Percentiles rank a stretch among this genome's conserved stretches.
These are phyloP conservation scores for Penicillium paradoxum DNA, from an alignment of 495 filamentous ascomycete genomes.

Conservation along the genomic window DNA sequence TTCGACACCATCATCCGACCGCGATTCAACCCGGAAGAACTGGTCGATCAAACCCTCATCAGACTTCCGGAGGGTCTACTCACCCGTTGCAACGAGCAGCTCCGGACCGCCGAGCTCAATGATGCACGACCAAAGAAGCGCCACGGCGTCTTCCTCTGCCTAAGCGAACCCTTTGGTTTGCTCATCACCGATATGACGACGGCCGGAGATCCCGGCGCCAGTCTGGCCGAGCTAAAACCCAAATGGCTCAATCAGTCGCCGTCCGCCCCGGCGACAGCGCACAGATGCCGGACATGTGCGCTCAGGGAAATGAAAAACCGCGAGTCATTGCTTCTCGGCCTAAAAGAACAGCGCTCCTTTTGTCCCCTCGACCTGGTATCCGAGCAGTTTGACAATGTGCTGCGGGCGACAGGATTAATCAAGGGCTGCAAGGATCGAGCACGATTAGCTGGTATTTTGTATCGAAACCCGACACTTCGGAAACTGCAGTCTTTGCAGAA, in stretches of 20 bases:
- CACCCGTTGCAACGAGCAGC: constrained; percentile 46
- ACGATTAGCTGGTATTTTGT: constrained; percentile 35
- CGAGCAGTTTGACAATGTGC: constrained; percentile 32
- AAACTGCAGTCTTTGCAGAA: constrained; percentile 35
- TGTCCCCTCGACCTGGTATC: constrained; percentile 57
- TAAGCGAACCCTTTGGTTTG: constrained; percentile 57
- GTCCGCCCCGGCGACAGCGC: constrained; percentile 59
- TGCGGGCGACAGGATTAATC: constrained; percentile 33
- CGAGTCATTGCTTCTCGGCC: constrained; percentile 18
- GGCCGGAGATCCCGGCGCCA: constrained; percentile 34
- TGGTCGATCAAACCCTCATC: constrained; percentile 58
- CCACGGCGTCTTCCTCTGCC: constrained; percentile 54
- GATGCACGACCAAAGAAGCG: constrained; percentile 41
- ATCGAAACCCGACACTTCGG: constrained; percentile 31
- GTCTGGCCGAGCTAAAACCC: constrained; percentile 78
- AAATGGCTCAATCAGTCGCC: constrained; percentile 91
- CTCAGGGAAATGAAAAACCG: constrained; percentile 55
- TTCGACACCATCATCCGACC: constrained; percentile 55
- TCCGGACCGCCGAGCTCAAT: constrained; percentile 33
- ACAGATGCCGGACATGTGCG: constrained; percentile 83
- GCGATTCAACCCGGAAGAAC: constrained; percentile 51
- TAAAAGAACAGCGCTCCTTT: constrained; percentile 34
- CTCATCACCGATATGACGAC: constrained; percentile 79
- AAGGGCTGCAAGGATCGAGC: constrained; percentile 33
- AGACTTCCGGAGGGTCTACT: constrained; percentile 44